Evolutionary conservation across 306 rosid species (phyloP).

Genomic region (Cicer judaicum): DNA sequence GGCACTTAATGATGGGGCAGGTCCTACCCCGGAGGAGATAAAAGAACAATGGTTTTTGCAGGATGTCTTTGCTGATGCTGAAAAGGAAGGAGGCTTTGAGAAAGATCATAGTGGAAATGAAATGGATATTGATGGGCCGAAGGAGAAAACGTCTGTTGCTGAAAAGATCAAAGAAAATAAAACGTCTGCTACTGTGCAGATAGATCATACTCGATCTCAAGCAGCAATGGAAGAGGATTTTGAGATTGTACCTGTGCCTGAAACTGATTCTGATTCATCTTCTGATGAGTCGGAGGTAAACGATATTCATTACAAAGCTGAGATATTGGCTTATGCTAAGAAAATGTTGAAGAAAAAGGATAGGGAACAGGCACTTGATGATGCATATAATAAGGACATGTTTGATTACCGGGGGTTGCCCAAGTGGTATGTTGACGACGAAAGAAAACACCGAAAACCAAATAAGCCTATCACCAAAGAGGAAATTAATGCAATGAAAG

Average conservation of each 20-base stretch:
- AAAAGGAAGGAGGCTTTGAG: constrained; percentile 68
- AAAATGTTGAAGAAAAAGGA: constrained; percentile 83
- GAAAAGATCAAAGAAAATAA: constrained; percentile 52
- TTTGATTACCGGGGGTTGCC: constrained; percentile 83
- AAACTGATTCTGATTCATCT: constrained; percentile 82
- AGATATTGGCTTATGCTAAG: constrained; percentile 81
- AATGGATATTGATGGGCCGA: constrained; percentile 61
- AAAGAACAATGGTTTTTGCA: constrained; percentile 86
- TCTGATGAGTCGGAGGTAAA: constrained; percentile 66
- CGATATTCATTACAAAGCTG: constrained; percentile 64
- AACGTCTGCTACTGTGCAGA: constrained; percentile 22
- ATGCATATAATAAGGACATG: constrained; percentile 85
- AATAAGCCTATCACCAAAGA: constrained; percentile 82
- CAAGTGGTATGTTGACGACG: constrained; percentile 89
- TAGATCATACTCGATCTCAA: constrained; percentile 39
- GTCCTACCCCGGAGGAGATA: constrained; percentile 74
- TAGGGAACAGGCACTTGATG: constrained; percentile 73
- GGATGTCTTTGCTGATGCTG: constrained; percentile 86
- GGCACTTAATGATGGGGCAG: constrained; percentile 71
- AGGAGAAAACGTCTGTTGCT: constrained; percentile 45
- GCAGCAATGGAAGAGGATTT: constrained; percentile 60
- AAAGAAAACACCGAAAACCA: constrained; percentile 71
- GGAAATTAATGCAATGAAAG: constrained; percentile 81
- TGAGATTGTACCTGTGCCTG: constrained; percentile 87
- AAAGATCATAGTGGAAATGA: constrained; percentile 63